Conservation (phyloP, 441 rosid genomes). For the Melastoma candidum region DNA sequence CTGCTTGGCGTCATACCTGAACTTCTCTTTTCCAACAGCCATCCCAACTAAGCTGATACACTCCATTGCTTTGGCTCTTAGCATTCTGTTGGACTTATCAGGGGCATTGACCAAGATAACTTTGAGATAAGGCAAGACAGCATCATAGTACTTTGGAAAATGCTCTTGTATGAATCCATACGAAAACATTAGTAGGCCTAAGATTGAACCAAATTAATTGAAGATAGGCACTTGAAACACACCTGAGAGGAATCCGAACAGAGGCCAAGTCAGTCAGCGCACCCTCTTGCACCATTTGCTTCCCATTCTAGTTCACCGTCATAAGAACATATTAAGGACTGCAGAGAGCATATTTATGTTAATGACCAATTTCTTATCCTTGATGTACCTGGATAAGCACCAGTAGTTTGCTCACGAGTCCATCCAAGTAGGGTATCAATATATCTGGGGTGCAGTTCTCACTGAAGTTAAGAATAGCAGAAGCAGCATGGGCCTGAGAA, state of each 20-base stretch:
- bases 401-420: slow-evolving; percentile 42
- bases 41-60: slow-evolving; percentile 43
- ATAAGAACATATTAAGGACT: neutral
- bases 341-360: slow-evolving; percentile 10
- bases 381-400: slow-evolving; percentile 36
- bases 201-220: slow-evolving; percentile 2
- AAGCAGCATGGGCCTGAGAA: slow-evolving; percentile 42
- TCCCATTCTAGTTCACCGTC: slow-evolving; percentile 21
- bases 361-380: neutral
- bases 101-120: slow-evolving; percentile 38
- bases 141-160: slow-evolving; percentile 39
- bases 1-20: slow-evolving; percentile 40
- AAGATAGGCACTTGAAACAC: neutral
- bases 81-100: slow-evolving; percentile 35
- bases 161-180: slow-evolving; percentile 23
- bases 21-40: slow-evolving; percentile 45
- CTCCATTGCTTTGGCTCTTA: slow-evolving; percentile 41
- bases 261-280: slow-evolving; percentile 43
- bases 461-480: slow-evolving; percentile 37
- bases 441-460: slow-evolving; percentile 40
- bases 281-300: slow-evolving; percentile 36
- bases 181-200: slow-evolving; percentile 6
- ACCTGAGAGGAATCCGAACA: slow-evolving; percentile 43
- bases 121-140: slow-evolving; percentile 48
- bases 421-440: slow-evolving; percentile 36